A percentile compares a stretch with the other conserved stretches of the same genome.
Evolutionary conservation across 257 asterid species (phyloP).

Genomic region (Jasminum sambac): DNA sequence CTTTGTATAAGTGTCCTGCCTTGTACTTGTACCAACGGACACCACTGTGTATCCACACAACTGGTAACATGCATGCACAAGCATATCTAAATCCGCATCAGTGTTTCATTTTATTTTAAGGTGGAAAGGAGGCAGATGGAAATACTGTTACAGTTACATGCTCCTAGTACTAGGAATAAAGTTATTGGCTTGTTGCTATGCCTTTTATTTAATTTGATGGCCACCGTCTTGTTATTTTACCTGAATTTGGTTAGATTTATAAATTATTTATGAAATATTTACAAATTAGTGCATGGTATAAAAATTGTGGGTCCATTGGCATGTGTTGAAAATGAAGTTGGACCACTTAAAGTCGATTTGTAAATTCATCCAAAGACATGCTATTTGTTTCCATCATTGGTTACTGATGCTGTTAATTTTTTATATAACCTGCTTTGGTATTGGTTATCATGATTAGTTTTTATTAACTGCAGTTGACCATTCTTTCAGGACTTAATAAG

Average conservation of each 20-base stretch:
- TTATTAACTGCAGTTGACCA: conserved; percentile 7
- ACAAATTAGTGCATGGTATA: too few relatives aligned
- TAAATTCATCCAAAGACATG: too few relatives aligned
- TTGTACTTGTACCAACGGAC: neutral
- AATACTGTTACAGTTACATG: neutral
- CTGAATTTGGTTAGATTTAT: too few relatives aligned
- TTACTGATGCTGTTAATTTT: neutral
- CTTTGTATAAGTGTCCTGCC: neutral
- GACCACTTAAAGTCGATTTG: too few relatives aligned
- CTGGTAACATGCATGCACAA: neutral
- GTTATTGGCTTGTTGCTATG: neutral
- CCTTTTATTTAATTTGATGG: conserved; percentile 1
- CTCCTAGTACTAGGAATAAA: neutral
- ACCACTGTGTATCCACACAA: neutral
- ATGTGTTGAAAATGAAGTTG: too few relatives aligned
- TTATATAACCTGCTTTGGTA: neutral
- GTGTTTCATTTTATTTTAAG: neutral
- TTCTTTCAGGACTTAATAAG: conserved; percentile 26
- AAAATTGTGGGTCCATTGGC: too few relatives aligned
- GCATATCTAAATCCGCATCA: neutral
- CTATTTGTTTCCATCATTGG: neutral
- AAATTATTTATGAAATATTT: too few relatives aligned
- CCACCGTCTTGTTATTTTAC: neutral
- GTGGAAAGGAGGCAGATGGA: neutral
- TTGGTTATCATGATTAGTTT: neutral